phyloP scores from a whole-genome alignment of 768 basidiomycete genomes.

The Rubroboletus satanas region DNA sequence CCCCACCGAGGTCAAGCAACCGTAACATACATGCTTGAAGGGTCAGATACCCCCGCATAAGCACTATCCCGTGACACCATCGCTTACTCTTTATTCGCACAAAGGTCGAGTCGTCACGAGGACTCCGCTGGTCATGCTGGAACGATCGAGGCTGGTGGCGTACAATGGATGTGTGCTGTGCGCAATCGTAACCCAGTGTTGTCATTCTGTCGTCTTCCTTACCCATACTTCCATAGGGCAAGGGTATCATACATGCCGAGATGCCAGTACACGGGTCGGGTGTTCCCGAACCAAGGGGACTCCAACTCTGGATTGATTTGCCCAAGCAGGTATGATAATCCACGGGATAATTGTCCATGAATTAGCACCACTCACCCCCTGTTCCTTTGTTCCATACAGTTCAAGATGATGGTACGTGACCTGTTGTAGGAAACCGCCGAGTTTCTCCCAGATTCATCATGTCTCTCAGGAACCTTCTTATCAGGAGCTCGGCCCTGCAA shows the following conservation, averaged over 20 bases:
- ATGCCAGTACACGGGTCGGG: constrained; percentile 81
- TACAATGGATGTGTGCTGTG: constrained; percentile 94
- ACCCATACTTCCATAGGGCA: constrained; percentile 35
- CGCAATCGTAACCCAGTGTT: constrained; percentile 32
- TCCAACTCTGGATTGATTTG: constrained; percentile 87
- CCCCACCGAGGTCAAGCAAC: constrained; percentile 89
- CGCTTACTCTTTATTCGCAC: background rate
- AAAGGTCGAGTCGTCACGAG: constrained; percentile 75
- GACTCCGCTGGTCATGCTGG: constrained; percentile 88
- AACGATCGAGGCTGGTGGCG: constrained; percentile 72
- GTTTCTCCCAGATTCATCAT: background rate
- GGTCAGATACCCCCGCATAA: constrained; percentile 36
- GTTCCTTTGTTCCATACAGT: constrained; percentile 37
- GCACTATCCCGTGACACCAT: background rate
- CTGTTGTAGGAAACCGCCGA: background rate
- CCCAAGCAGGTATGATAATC: constrained; percentile 53
- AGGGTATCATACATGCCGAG: constrained; percentile 78
- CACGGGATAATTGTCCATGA: background rate
- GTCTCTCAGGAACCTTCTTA: constrained; percentile 64
- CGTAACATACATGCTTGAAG: constrained; percentile 87
- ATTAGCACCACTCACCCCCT: constrained; percentile 15
- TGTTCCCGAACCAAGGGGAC: constrained; percentile 68
- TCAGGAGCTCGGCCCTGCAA: constrained; percentile 68
- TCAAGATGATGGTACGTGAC: constrained; percentile 67
- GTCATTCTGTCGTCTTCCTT: background rate